These are phyloP conservation scores for Aspergillus floridensis DNA, from an alignment of 2,329 filamentous ascomycete species.

Conservation along the genomic window DNA sequence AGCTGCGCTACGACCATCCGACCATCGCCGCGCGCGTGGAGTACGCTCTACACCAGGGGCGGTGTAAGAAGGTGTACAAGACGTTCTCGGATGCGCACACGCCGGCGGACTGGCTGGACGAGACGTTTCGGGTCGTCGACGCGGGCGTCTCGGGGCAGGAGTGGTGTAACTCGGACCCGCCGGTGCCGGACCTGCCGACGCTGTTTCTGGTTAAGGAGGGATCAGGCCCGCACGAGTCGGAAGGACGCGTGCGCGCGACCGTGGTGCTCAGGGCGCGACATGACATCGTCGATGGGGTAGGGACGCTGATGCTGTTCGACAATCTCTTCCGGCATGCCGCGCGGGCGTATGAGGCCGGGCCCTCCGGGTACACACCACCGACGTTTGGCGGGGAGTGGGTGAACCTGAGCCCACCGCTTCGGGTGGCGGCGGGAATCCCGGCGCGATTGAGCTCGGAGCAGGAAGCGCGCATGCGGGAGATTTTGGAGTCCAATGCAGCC, in stretches of 20 bases:
- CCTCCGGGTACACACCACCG: slow-evolving; percentile 4
- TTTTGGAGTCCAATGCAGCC: slow-evolving; percentile 12
- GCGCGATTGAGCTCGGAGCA: slow-evolving; percentile 8
- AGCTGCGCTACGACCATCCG: slow-evolving; percentile 24
- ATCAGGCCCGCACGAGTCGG: not conserved
- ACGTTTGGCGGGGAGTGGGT: slow-evolving; percentile 20
- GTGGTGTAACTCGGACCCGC: slow-evolving; percentile 28
- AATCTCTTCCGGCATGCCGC: slow-evolving; percentile 20
- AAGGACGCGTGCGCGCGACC: slow-evolving; percentile 7
- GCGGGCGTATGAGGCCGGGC: slow-evolving; percentile 7
- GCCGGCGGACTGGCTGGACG: slow-evolving; percentile 16
- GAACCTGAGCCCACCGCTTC: slow-evolving; percentile 24
- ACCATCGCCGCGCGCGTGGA: slow-evolving; percentile 25
- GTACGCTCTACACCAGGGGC: slow-evolving; percentile 10
- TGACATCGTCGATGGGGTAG: slow-evolving; percentile 26
- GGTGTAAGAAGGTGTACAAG: slow-evolving; percentile 25
- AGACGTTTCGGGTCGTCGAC: slow-evolving; percentile 18
- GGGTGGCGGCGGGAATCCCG: slow-evolving; percentile 21
- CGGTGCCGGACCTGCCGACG: slow-evolving; percentile 22
- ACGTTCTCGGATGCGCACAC: not conserved
- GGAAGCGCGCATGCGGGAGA: slow-evolving; percentile 7
- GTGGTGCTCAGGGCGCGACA: slow-evolving; percentile 24
- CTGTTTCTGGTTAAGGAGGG: slow-evolving; percentile 20
- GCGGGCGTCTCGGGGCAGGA: slow-evolving; percentile 16
- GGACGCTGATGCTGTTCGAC: slow-evolving; percentile 21